Conservation (phyloP, 2,329 filamentous ascomycete species). For the Trichoderma breve region DNA sequence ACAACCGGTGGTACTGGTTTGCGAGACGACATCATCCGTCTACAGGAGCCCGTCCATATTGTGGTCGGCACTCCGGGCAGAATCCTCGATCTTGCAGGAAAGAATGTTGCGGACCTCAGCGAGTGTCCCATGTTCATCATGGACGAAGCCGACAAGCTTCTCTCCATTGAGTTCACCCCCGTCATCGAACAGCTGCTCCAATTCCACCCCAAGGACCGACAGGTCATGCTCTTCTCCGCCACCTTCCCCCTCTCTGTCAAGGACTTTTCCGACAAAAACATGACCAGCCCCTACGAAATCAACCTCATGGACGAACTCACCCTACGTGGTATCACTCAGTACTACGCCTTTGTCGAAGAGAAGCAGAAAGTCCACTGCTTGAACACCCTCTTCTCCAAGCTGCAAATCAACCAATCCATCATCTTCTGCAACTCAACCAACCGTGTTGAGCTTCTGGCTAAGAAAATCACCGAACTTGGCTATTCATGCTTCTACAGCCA, state of each 20-base stretch:
- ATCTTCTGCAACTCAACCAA: slow-evolving; percentile 99
- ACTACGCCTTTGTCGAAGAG: slow-evolving; percentile 98
- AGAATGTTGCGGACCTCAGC: slow-evolving; percentile 92
- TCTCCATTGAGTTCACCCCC: slow-evolving; percentile 94
- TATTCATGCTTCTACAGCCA: slow-evolving; percentile 99
- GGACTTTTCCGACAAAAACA: slow-evolving; percentile 97
- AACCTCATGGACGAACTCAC: slow-evolving; percentile 99
- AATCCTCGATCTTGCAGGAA: slow-evolving; percentile 93
- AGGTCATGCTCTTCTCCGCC: slow-evolving; percentile 99
- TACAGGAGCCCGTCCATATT: slow-evolving; percentile 93
- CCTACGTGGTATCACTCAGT: slow-evolving; percentile 95
- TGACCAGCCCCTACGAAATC: slow-evolving; percentile 95
- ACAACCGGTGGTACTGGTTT: slow-evolving; percentile 94
- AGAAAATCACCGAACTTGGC: slow-evolving; percentile 98
- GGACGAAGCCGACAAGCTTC: slow-evolving; percentile 97
- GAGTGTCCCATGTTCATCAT: slow-evolving; percentile 98
- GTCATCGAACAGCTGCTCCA: slow-evolving; percentile 94
- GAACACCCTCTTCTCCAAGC: slow-evolving; percentile 97
- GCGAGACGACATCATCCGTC: slow-evolving; percentile 92
- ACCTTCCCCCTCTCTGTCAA: slow-evolving; percentile 98
- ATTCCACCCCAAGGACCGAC: slow-evolving; percentile 94
- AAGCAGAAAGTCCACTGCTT: slow-evolving; percentile 99
- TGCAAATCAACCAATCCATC: slow-evolving; percentile 99
- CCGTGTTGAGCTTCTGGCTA: slow-evolving; percentile 92
- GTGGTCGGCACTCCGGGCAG: slow-evolving; percentile 95